A percentile compares a stretch with the other conserved stretches of the same genome.
These are phyloP conservation scores for Aquilaria yunnanensis DNA, from an alignment of 345 rosid genomes.

Conservation along the genomic window DNA sequence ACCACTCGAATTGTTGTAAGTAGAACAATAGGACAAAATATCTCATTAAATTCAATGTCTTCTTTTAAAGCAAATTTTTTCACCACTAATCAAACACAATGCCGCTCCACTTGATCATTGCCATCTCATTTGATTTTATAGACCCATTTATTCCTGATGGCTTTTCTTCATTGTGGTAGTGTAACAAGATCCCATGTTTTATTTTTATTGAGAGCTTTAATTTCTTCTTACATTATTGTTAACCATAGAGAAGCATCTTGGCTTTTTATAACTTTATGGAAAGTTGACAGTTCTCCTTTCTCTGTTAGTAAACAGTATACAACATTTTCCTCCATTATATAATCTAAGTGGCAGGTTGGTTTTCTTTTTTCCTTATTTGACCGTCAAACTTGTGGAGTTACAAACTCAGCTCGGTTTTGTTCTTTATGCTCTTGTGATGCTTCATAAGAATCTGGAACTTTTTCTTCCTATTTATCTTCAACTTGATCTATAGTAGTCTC, in stretches of 20 bases:
- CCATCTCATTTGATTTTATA: not conserved
- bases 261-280: no score
- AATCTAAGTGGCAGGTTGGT: no score
- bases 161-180: not conserved
- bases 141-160: not conserved
- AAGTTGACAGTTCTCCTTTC: no score
- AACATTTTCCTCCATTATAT: no score
- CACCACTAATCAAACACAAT: not conserved
- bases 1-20: not conserved
- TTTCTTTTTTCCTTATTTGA: not conserved
- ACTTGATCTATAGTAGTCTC: not conserved
- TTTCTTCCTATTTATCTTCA: not conserved
- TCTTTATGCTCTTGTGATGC: not conserved
- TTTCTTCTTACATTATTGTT: no score
- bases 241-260: not conserved
- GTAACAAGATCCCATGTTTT: not conserved
- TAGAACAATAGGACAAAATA: not conserved
- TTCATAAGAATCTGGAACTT: constrained; percentile 4
- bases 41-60: not conserved
- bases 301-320: no score
- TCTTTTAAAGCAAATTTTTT: not conserved
- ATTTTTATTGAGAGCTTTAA: no score
- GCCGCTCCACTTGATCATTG: constrained; percentile 1
- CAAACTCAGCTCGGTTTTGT: not conserved
- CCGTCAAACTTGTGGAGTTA: not conserved